Evolutionary conservation across 306 rosid species (phyloP), one percentile per base, ranked within the genome.

Genomic region (Prunus davidiana): DNA sequence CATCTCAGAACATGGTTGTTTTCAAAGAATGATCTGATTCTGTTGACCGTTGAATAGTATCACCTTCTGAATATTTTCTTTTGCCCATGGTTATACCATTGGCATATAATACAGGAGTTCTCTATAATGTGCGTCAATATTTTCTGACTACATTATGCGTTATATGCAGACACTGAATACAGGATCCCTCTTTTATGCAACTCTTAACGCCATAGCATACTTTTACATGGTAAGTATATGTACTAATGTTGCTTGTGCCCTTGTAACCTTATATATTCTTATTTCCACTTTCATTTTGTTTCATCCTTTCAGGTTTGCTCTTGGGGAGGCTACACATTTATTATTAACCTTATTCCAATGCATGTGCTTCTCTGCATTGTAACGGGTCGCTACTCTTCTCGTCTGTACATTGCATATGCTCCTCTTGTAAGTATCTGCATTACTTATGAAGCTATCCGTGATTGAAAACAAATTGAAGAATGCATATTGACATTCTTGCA

Each of bases 241-340:
- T 70, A 19, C 55, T 55, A 32, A 61, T 83, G 34, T 70, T 82
- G 41, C 82, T 76, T 56, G 1, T 63, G 4, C 72, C 70, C 28
- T 76, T 47, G 2, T 25, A 15, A 63, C 63, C 30, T 79, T 76
- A 66, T 69, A 54, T 71, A 74, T 56, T 56, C 63, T 78, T 66
- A 78, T 75, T 25, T 70, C 70, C 73, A 60, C 64, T 78, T 54
- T 60, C 72, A 52, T 56, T 62, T 69, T 58, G 74, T 78, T 85
- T 60, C 30, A 60, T 57, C 85, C 60, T 54, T 84, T 75, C 80
- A 96, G 99, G 99, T 96, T 88, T 96, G 99, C 90, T 92, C 99
- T 58, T 96, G 99, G 99, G 99, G 99, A 91, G 99, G 99, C 69
- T 96, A 96, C 92, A 92, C 99, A 76, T 96, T 96, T 76, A 96